Percentiles rank a stretch among this genome's conserved stretches.
These are phyloP conservation scores for Nannochloropsis limnetica DNA, from an alignment of 352 stramenopile genomes.

Conservation along the genomic window DNA sequence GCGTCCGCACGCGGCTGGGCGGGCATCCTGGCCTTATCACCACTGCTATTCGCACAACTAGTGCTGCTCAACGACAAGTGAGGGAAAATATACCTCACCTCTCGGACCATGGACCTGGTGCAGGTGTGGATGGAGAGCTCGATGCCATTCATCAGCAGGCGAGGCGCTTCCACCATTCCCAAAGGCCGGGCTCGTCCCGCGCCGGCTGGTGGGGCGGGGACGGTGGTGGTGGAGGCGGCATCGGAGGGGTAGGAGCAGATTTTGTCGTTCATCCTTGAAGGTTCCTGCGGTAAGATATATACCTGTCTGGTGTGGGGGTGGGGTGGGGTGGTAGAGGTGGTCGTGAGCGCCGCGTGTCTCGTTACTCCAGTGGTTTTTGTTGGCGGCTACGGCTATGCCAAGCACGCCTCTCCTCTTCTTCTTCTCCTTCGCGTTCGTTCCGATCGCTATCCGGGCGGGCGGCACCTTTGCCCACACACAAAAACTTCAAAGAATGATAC, in stretches of 20 bases:
- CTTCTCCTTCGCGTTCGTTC: not conserved
- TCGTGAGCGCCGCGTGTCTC: not conserved
- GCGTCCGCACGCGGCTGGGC: not conserved
- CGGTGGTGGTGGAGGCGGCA: not conserved
- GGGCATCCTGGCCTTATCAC: not conserved
- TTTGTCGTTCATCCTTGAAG: not conserved
- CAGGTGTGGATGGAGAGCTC: conserved; percentile 24
- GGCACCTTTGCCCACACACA: not conserved
- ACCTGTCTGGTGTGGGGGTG: not conserved
- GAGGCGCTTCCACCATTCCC: not conserved
- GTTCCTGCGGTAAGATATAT: not conserved
- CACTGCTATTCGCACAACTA: not conserved
- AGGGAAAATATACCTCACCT: conserved; percentile 63
- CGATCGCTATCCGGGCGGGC: not conserved
- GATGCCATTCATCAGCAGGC: conserved; percentile 25
- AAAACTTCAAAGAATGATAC: not conserved
- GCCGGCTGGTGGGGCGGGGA: not conserved
- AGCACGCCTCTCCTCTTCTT: not conserved
- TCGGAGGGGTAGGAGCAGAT: not conserved
- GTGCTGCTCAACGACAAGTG: conserved; percentile 54
- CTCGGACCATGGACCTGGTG: conserved; percentile 50
- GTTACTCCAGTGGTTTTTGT: not conserved
- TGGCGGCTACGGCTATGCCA: not conserved
- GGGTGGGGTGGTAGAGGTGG: not conserved
- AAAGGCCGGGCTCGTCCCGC: not conserved